phyloP scores from a whole-genome alignment of 1,284 basidiomycete genomes.

The Ganoderma multipileum region DNA sequence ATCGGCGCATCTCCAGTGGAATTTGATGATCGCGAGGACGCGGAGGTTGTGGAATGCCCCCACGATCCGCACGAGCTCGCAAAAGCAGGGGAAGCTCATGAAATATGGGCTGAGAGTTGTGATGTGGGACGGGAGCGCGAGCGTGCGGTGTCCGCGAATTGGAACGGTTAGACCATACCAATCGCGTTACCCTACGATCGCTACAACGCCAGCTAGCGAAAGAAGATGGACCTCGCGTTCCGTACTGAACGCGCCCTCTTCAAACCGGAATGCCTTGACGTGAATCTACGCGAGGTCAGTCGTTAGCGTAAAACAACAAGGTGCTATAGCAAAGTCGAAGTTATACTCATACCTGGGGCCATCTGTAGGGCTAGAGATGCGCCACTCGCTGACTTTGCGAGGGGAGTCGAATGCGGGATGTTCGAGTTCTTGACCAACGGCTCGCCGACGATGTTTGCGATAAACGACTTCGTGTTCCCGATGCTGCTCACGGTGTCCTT shows the following conservation, averaged over 20 bases:
- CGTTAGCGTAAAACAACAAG: neutral
- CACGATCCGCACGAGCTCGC: too few relatives aligned
- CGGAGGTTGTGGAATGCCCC: too few relatives aligned
- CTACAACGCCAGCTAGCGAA: neutral
- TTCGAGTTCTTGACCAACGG: constrained; percentile 79
- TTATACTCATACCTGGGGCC: constrained; percentile 40
- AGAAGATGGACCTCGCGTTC: constrained; percentile 65
- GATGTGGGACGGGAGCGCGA: too few relatives aligned
- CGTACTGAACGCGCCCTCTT: constrained; percentile 74
- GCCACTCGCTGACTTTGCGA: constrained; percentile 76
- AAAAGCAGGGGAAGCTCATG: too few relatives aligned
- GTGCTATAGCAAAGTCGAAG: neutral
- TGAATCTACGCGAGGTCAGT: constrained; percentile 28
- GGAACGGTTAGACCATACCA: constrained; percentile 51
- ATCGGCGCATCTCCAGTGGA: too few relatives aligned
- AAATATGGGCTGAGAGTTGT: too few relatives aligned
- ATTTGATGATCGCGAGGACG: too few relatives aligned
- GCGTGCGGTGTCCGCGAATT: too few relatives aligned
- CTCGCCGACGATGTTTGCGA: constrained; percentile 80
- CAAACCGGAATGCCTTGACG: constrained; percentile 71
- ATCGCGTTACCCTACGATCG: neutral
- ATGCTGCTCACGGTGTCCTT: constrained; percentile 80
- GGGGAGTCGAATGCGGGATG: constrained; percentile 72
- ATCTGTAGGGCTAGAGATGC: constrained; percentile 73
- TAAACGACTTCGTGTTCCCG: constrained; percentile 73